Evolutionary conservation across 257 asterid genomes (phyloP).

Genomic region (Coffea eugenioides): DNA sequence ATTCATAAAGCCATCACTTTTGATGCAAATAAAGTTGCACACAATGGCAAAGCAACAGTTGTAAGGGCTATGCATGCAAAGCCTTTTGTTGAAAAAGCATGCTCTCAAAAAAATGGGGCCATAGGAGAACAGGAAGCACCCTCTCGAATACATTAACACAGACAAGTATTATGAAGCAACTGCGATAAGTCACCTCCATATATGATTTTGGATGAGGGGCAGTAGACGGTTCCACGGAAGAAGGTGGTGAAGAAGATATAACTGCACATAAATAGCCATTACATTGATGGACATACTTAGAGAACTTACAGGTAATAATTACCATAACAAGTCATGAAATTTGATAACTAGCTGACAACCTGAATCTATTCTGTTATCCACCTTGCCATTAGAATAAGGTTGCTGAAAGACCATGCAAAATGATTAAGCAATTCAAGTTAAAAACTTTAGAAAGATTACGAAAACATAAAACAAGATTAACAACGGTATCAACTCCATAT

Average conservation of each 20-base stretch:
- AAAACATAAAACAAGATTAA: not conserved
- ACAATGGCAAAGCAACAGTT: not conserved
- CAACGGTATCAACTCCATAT: not conserved
- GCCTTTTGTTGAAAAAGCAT: too few relatives aligned
- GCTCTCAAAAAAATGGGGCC: not conserved
- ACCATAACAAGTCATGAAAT: slow-evolving; percentile 5
- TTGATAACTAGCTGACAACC: slow-evolving; percentile 44
- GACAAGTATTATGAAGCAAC: not conserved
- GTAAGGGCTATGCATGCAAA: not conserved
- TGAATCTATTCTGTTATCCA: slow-evolving; percentile 49
- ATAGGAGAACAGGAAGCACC: not conserved
- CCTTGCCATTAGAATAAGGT: slow-evolving; percentile 69
- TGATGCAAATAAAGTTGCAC: not conserved
- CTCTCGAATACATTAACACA: not conserved
- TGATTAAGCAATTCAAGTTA: slow-evolving; percentile 17
- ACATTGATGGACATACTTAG: slow-evolving; percentile 5
- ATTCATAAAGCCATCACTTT: not conserved
- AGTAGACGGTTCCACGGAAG: slow-evolving; percentile 60
- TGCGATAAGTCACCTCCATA: slow-evolving; percentile 62
- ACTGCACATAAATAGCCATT: slow-evolving; percentile 44
- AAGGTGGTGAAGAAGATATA: slow-evolving; percentile 69
- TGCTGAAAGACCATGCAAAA: slow-evolving; percentile 50
- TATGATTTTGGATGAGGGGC: slow-evolving; percentile 82
- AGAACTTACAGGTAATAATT: not conserved
- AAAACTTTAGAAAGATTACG: slow-evolving; percentile 6